A percentile compares a stretch with the other conserved stretches of the same genome.
These are phyloP conservation scores for Heliamphora exappendiculata DNA, from an alignment of 148 eudicot species.

Conservation along the genomic window DNA sequence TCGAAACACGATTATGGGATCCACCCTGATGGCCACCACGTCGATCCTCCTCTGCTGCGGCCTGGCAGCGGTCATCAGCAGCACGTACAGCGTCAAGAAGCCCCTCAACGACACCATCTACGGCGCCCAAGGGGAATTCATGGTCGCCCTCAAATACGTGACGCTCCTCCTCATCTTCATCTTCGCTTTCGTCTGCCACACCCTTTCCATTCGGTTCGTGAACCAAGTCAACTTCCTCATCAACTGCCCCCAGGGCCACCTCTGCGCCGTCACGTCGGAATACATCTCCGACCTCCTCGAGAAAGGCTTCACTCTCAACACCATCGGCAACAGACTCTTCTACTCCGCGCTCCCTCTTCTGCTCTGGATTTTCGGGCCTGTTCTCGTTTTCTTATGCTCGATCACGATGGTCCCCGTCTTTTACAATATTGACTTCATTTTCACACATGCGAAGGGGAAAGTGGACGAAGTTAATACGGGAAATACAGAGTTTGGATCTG, in stretches of 20 bases:
- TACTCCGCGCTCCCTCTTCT: conserved; percentile 45
- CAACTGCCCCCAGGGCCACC: conserved; percentile 46
- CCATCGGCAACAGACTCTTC: conserved; percentile 51
- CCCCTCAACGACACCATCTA: conserved; percentile 74
- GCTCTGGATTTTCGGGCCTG: conserved; percentile 75
- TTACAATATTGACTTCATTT: conserved; percentile 47
- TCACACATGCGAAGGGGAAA: conserved; percentile 5
- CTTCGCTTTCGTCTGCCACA: conserved; percentile 74
- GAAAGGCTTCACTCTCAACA: conserved; percentile 41
- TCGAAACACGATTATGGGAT: conserved; percentile 90
- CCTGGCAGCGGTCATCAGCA: conserved; percentile 82
- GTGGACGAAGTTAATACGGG: conserved; percentile 11
- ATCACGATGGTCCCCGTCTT: conserved; percentile 46
- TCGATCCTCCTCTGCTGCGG: conserved; percentile 84
- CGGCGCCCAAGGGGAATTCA: conserved; percentile 88
- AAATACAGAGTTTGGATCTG: conserved; percentile 4
- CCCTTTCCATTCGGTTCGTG: conserved; percentile 73
- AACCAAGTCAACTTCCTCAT: conserved; percentile 81
- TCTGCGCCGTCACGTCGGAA: background rate
- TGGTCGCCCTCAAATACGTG: conserved; percentile 82
- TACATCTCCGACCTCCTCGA: conserved; percentile 51
- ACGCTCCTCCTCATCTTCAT: conserved; percentile 60
- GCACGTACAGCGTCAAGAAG: conserved; percentile 81
- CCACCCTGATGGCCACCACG: conserved; percentile 95
- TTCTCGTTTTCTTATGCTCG: conserved; percentile 49